A percentile compares a stretch with the other conserved stretches of the same genome.
Conservation (phyloP, 139 green algal genomes). For the Tetradesmus obliquus region DNA sequence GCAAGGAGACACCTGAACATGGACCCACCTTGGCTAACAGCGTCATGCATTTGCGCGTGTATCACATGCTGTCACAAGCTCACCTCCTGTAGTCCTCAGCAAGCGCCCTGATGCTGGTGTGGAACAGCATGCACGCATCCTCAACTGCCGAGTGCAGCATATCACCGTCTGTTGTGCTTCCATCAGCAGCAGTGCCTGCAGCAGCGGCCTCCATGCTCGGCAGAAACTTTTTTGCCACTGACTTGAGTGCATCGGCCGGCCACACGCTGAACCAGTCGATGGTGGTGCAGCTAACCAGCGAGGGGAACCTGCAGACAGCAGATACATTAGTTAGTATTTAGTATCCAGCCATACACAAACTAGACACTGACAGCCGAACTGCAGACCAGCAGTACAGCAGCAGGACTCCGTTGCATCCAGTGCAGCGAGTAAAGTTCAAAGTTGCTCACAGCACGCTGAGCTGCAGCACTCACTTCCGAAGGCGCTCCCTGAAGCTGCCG, state of each 20-base stretch:
- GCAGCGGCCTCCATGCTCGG: slow-evolving; percentile 64
- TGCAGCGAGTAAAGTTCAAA: no score
- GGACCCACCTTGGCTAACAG: no score
- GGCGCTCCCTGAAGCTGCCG: slow-evolving; percentile 83
- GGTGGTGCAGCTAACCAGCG: slow-evolving; percentile 89
- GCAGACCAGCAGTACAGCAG: no score
- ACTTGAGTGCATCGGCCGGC: slow-evolving; percentile 83
- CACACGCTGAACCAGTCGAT: slow-evolving; percentile 91
- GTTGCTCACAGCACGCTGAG: neutral
- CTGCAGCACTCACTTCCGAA: slow-evolving; percentile 68
- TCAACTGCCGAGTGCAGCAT: slow-evolving; percentile 11
- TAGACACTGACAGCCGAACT: no score
- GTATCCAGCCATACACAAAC: no score
- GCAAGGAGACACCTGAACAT: no score
- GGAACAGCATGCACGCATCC: slow-evolving; percentile 32
- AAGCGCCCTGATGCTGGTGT: slow-evolving; percentile 31
- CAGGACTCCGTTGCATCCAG: no score
- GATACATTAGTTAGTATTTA: no score
- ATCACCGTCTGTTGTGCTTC: neutral
- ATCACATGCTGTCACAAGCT: neutral
- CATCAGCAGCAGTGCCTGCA: neutral
- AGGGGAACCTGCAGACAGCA: slow-evolving; percentile 76
- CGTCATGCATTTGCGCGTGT: no score
- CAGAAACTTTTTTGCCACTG: slow-evolving; percentile 87
- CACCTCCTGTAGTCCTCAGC: slow-evolving; percentile 43